Conservation (phyloP, 2,329 filamentous ascomycete species). For the Fusarium nematophilum region DNA sequence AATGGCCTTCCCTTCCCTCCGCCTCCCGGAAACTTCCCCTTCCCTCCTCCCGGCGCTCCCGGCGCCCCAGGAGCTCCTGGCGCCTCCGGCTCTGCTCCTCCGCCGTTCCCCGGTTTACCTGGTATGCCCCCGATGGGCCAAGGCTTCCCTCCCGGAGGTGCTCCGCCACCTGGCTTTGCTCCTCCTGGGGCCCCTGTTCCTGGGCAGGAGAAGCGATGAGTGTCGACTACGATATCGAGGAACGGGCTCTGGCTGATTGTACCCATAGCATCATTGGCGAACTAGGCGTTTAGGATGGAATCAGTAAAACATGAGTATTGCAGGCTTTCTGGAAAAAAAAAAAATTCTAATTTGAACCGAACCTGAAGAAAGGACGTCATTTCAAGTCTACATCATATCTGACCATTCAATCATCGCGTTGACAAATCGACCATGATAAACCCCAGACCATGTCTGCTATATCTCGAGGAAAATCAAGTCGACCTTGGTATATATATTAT, state of each 20-base stretch:
- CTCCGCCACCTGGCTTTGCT: slow-evolving; percentile 49
- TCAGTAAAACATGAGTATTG: slow-evolving; percentile 19
- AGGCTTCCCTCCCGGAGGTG: slow-evolving; percentile 55
- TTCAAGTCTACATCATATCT: too few species aligned
- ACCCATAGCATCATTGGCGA: slow-evolving; percentile 44
- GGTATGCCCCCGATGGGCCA: slow-evolving; percentile 56
- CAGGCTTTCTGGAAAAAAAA: too few species aligned
- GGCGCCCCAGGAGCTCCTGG: slow-evolving; percentile 41
- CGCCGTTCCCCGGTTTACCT: slow-evolving; percentile 49
- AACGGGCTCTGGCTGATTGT: slow-evolving; percentile 28
- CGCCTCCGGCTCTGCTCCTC: slow-evolving; percentile 43
- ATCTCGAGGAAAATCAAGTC: slow-evolving; percentile 19
- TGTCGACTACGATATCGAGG: slow-evolving; percentile 4
- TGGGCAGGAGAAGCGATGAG: slow-evolving; percentile 55
- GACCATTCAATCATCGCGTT: neutral
- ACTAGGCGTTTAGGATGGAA: slow-evolving; percentile 47
- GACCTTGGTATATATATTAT: slow-evolving; percentile 34
- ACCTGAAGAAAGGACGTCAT: too few species aligned
- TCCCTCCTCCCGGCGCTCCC: slow-evolving; percentile 53
- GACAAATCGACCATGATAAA: slow-evolving; percentile 3
- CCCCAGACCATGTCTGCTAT: slow-evolving; percentile 10
- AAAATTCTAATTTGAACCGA: too few species aligned
- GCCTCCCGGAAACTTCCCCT: slow-evolving; percentile 44
- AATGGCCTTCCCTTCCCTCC: slow-evolving; percentile 53
- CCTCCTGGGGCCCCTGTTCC: slow-evolving; percentile 50